These are phyloP conservation scores for Aspergillus taichungensis DNA, from an alignment of 495 filamentous ascomycete species.

Conservation along the genomic window DNA sequence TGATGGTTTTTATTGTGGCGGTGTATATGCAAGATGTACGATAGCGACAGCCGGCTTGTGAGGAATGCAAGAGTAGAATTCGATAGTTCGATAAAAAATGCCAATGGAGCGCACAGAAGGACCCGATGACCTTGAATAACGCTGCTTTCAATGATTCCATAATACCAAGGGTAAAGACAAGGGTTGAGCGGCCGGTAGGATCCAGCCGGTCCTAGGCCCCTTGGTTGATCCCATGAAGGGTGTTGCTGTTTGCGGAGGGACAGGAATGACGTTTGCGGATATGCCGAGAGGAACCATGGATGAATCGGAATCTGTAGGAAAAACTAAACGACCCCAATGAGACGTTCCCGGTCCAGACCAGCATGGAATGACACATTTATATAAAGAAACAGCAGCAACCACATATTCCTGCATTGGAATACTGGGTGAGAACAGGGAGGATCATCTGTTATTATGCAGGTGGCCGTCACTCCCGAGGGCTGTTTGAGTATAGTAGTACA, in stretches of 20 bases:
- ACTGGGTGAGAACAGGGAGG: too few species aligned
- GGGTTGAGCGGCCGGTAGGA: background rate
- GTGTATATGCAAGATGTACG: background rate
- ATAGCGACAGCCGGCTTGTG: conserved; percentile 2
- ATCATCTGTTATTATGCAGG: too few species aligned
- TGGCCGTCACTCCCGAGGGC: too few species aligned
- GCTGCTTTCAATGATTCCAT: too few species aligned
- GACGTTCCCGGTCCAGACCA: background rate
- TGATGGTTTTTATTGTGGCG: background rate
- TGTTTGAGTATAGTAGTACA: too few species aligned
- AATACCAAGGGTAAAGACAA: too few species aligned
- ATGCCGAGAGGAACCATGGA: background rate
- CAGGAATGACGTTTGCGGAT: conserved; percentile 10
- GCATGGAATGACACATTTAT: background rate
- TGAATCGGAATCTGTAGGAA: background rate
- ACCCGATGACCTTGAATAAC: background rate
- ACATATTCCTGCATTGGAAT: too few species aligned
- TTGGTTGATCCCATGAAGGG: background rate
- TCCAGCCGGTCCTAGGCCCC: background rate
- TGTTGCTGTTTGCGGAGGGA: conserved; percentile 5
- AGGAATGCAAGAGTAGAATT: conserved; percentile 10
- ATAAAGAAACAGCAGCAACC: background rate
- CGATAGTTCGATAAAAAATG: conserved; percentile 13
- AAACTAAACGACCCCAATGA: background rate
- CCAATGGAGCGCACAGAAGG: conserved; percentile 10